These are phyloP conservation scores for Neospermospora avenae DNA, from an alignment of 2,329 filamentous ascomycete genomes.

Conservation along the genomic window DNA sequence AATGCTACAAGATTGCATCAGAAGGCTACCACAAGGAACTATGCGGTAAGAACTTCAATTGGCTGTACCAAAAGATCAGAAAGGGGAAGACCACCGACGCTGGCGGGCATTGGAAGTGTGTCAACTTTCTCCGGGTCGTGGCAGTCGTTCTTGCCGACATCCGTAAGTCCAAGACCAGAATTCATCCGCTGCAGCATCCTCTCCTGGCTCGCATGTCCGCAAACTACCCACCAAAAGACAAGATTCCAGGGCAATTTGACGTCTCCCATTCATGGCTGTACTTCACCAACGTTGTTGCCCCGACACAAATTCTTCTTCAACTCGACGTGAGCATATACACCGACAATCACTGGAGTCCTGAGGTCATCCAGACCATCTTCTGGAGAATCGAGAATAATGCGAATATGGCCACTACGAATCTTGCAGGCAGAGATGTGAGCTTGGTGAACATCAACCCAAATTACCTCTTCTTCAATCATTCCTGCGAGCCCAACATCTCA, in stretches of 20 bases:
- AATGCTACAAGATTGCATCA: slow-evolving; percentile 22
- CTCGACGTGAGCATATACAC: slow-evolving; percentile 30
- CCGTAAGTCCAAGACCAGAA: background rate
- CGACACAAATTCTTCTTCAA: slow-evolving; percentile 22
- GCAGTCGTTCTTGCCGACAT: slow-evolving; percentile 24
- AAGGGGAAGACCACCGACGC: background rate
- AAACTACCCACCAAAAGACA: slow-evolving; percentile 20
- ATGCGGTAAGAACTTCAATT: slow-evolving; percentile 27
- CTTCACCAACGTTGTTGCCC: slow-evolving; percentile 27
- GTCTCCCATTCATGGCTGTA: slow-evolving; percentile 22
- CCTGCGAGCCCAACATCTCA: slow-evolving; percentile 27
- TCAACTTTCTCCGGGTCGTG: slow-evolving; percentile 25
- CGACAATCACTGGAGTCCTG: slow-evolving; percentile 18
- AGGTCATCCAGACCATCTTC: slow-evolving; percentile 30
- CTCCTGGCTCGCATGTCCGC: slow-evolving; percentile 26
- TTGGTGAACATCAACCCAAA: slow-evolving; percentile 24
- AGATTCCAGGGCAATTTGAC: background rate
- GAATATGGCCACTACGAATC: slow-evolving; percentile 16
- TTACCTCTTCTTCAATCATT: slow-evolving; percentile 34
- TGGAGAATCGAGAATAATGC: slow-evolving; percentile 32
- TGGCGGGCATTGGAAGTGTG: slow-evolving; percentile 17
- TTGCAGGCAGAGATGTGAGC: slow-evolving; percentile 1
- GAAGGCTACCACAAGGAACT: slow-evolving; percentile 26
- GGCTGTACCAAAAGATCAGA: slow-evolving; percentile 19
- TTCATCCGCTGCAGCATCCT: slow-evolving; percentile 27